Percentiles rank a stretch among this genome's conserved stretches.
Conservation (phyloP, 1,284 basidiomycete genomes). For the Volvariella volvacea region DNA sequence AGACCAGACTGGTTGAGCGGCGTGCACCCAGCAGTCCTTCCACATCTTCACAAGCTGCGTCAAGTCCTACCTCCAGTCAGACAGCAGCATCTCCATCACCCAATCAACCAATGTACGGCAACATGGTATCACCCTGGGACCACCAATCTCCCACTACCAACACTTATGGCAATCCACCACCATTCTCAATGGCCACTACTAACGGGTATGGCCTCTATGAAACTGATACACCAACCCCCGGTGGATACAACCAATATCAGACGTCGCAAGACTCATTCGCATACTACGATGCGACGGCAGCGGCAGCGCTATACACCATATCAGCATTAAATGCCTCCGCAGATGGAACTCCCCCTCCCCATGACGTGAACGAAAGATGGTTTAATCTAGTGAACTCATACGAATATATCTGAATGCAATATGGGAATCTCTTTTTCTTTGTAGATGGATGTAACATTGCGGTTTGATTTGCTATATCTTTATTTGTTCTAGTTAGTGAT, state of each 20-base stretch:
- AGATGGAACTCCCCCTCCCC: too few relatives aligned
- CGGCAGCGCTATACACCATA: too few relatives aligned
- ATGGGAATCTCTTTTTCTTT: too few relatives aligned
- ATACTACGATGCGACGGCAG: too few relatives aligned
- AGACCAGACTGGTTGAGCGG: slow-evolving; percentile 54
- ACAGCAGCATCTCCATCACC: slow-evolving; percentile 23
- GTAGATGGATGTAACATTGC: not conserved
- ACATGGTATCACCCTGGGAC: not conserved
- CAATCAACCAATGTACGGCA: slow-evolving; percentile 7
- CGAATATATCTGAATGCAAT: too few relatives aligned
- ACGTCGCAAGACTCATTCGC: too few relatives aligned
- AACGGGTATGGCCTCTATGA: not conserved
- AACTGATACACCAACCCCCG: too few relatives aligned
- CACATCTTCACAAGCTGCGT: slow-evolving; percentile 32
- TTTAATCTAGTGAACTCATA: too few relatives aligned
- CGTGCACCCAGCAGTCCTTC: slow-evolving; percentile 38
- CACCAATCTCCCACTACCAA: slow-evolving; percentile 11
- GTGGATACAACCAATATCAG: too few relatives aligned
- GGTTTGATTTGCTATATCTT: slow-evolving; percentile 12
- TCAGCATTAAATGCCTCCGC: too few relatives aligned
- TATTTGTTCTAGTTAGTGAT: slow-evolving; percentile 20
- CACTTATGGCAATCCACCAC: slow-evolving; percentile 13
- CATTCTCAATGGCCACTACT: slow-evolving; percentile 11
- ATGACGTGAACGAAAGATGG: too few relatives aligned
- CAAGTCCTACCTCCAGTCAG: slow-evolving; percentile 28